These are phyloP conservation scores for Globisporangium abappressorium DNA, from an alignment of 352 stramenopile species.

Conservation along the genomic window DNA sequence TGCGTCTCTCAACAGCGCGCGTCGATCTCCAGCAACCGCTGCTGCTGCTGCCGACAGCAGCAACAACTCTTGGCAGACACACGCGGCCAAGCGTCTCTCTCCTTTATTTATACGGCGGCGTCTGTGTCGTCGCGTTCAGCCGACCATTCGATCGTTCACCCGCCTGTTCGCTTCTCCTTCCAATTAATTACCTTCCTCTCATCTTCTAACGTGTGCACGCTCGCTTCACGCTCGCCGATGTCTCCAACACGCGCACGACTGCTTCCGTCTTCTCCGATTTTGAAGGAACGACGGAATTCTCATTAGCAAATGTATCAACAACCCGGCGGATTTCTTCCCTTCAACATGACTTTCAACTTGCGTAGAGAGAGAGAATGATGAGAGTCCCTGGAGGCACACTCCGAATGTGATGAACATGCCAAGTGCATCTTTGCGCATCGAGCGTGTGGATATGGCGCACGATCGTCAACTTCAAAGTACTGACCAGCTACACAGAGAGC, in stretches of 20 bases:
- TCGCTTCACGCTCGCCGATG: neutral
- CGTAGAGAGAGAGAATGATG: too few species aligned
- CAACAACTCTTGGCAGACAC: neutral
- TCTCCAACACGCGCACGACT: neutral
- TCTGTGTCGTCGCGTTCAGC: neutral
- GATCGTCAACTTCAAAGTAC: neutral
- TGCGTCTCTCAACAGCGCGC: neutral
- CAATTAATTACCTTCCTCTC: neutral
- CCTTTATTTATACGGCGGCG: neutral
- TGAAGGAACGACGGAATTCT: too few species aligned
- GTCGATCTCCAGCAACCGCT: neutral
- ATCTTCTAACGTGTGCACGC: neutral
- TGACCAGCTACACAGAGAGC: neutral
- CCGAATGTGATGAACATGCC: neutral
- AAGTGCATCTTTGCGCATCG: neutral
- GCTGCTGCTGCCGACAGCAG: too few species aligned
- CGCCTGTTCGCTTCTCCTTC: constrained; percentile 1
- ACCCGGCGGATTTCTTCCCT: too few species aligned
- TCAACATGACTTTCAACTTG: too few species aligned
- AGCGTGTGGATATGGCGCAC: neutral
- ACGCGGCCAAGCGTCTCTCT: neutral
- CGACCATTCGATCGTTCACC: neutral
- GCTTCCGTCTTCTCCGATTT: neutral
- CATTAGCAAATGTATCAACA: too few species aligned
- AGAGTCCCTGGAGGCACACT: too few species aligned